Evolutionary conservation across 805 yeast genomes (phyloP), one percentile per base, ranked within the genome.

Genomic region (Soucietia sequanensis): DNA sequence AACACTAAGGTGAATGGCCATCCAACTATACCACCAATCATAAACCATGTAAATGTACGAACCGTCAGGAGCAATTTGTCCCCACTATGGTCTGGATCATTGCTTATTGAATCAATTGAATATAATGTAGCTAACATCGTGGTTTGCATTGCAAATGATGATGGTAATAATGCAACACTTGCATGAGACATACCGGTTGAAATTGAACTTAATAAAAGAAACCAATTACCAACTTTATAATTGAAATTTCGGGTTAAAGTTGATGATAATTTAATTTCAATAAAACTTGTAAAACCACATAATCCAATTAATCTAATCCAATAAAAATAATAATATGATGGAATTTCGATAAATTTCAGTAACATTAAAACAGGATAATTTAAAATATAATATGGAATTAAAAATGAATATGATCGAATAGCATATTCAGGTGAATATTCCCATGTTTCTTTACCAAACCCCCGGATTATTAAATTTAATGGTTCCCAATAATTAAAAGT

Each of bases 401-500:
- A 62, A 47, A 84, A 89, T 2, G 84, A 72, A 80, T 93, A 91
- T 2, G 96, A 86, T 44, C 98, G 64, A 35, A 90, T 86, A 12
- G 95, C 87, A 50, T 76, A 87, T 35, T 74, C 84, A 0, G 97
- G 96, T 0, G 96, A 86, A 56, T 90, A 91, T 54, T 90, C 97
- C 97, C 97, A 90, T 0, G 97, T 90, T 58, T 89, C 89, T 48
- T 89, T 84, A 2, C 97, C 98, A 56, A 88, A 87, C 2, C 83
- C 84, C 44, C 95, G 73, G 1, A 82, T 59, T 23, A 90, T 46
- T 33, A 83, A 69, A 54, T 91, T 90, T 38, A 91, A 65, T 1
- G 98, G 96, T 45, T 91, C 98, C 91, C 96, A 89, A 61, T 86
- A 91, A 54, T 91, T 91, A 72, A 77, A 91, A 0, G 81, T 76